phyloP scores from a whole-genome alignment of 768 basidiomycete genomes.

The Inosperma sp. region DNA sequence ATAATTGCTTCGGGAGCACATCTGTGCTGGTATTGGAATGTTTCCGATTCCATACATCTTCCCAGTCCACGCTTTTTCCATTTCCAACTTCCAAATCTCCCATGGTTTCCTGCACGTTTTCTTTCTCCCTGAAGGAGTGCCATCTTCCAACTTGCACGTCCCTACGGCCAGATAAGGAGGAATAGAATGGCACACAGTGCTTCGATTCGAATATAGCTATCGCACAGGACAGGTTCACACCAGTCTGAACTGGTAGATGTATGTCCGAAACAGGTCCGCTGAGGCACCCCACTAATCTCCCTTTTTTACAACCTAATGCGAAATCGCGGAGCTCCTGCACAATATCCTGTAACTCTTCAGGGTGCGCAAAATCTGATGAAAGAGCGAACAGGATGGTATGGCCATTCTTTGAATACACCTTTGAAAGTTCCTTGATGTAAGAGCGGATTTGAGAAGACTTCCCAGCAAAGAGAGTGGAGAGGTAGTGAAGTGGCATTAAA shows the following conservation, averaged over 20 bases:
- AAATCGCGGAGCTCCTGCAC: constrained; percentile 39
- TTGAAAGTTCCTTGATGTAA: constrained; percentile 30
- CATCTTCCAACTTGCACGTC: constrained; percentile 65
- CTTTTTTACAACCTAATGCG: neutral
- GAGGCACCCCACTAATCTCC: constrained; percentile 52
- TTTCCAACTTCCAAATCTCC: neutral
- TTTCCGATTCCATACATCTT: constrained; percentile 43
- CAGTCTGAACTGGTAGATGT: constrained; percentile 7
- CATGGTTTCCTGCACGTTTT: constrained; percentile 4
- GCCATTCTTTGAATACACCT: constrained; percentile 26
- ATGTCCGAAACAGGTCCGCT: constrained; percentile 43
- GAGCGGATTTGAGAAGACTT: constrained; percentile 33
- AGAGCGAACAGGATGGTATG: constrained; percentile 48
- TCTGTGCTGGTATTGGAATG: constrained; percentile 30
- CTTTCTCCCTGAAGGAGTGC: constrained; percentile 53
- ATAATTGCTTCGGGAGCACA: constrained; percentile 7
- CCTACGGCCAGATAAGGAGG: constrained; percentile 54
- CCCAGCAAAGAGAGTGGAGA: constrained; percentile 39
- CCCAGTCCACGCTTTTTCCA: constrained; percentile 15
- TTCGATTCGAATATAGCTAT: constrained; percentile 49
- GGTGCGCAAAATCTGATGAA: constrained; percentile 36
- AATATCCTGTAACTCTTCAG: constrained; percentile 36
- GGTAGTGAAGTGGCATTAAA: constrained; percentile 28
- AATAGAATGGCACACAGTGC: constrained; percentile 50
- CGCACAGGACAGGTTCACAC: constrained; percentile 45